A percentile compares a stretch with the other conserved stretches of the same genome.
Evolutionary conservation across 805 yeast genomes (phyloP).

Genomic region (Soucietia sequanensis): DNA sequence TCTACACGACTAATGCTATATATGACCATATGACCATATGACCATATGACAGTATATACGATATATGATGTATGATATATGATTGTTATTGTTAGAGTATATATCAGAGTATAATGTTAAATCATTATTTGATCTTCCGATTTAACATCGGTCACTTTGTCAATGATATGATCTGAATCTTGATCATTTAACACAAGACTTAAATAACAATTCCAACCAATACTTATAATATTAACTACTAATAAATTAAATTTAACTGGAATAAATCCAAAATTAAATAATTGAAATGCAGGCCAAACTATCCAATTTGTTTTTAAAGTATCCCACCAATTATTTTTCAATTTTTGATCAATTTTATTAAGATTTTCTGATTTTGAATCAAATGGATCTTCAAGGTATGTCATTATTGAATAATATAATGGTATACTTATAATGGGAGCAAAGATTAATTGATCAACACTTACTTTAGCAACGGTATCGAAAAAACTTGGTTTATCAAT

Average conservation of each 20-base stretch:
- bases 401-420: conserved; percentile 65
- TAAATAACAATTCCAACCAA: conserved; percentile 82
- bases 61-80: no score
- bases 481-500: no score
- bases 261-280: conserved; percentile 69
- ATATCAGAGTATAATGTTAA: no score
- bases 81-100: neutral
- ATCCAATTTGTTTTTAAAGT: conserved; percentile 76
- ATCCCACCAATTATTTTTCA: conserved; percentile 55
- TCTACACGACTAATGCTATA: no score
- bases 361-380: conserved; percentile 30
- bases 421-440: conserved; percentile 77
- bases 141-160: conserved; percentile 4
- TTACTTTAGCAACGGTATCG: conserved; percentile 45
- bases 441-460: conserved; percentile 69
- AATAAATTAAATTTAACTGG: conserved; percentile 71
- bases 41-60: no score
- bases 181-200: conserved; percentile 43
- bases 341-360: conserved; percentile 24
- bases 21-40: no score
- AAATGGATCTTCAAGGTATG: conserved; percentile 56
- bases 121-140: conserved; percentile 8
- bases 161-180: conserved; percentile 3
- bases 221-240: conserved; percentile 66
- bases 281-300: conserved; percentile 90